Evolutionary conservation across 306 rosid species (phyloP), one percentile per base, ranked within the genome.

Genomic region (Prosopis cineraria): DNA sequence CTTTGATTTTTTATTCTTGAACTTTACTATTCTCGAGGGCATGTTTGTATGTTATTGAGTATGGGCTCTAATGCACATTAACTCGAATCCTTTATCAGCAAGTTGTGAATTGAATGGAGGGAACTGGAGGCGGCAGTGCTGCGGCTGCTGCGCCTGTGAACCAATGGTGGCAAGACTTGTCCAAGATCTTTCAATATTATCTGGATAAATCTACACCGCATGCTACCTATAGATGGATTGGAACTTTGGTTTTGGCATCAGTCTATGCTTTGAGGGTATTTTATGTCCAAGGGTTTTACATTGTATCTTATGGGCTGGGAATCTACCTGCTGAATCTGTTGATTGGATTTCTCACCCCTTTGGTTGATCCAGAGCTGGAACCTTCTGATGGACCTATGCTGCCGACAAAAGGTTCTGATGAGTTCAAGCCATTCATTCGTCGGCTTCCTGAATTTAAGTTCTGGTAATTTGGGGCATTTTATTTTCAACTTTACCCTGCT

Each of bases 371-470:
- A 2, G 93, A 93, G 77, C 73, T 79, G 80, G 98, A 89, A 8
- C 79, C 79, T 76, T 86, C 91, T 5, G 84, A 82, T 44, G 86
- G 85, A 40, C 79, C 96, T 45, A 13, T 82, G 78, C 93, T 93
- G 40, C 98, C 98, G 0, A 93, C 94, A 8, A 93, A 90, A 81
- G 98, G 94, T n/a, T 93, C 98, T 0, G 98, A 93, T 65, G 98
- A 93, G 72, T 93, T 90, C 84, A 93, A 88, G 77, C 98, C 98
- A 1, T 93, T 93, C 93, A 88, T 93, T 72, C 98, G 98, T 74
- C 82, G 96, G 2, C 98, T 93, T 69, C 98, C 98, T 10, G 98
- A 93, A 79, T 90, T 93, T 44, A 93, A 93, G 89, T 93, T 93
- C 88, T 93, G 98, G 97, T 93, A 90, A 87, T 72, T 67, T 79